Conservation (phyloP, 257 asterid species). For the Galeopsis tetrahit region DNA sequence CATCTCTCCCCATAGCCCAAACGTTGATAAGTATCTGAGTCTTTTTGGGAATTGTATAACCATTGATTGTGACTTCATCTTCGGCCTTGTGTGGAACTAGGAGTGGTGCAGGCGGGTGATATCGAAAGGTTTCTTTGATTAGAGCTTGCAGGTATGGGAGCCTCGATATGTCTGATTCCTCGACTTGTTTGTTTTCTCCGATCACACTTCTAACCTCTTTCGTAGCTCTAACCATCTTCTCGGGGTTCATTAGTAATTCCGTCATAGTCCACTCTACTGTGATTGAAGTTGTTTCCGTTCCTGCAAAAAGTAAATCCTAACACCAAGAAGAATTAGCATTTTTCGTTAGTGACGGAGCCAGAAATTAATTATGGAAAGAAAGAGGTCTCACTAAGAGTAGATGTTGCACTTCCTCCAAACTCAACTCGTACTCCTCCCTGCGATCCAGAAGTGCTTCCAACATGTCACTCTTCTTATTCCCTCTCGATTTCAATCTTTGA, state of each 20-base stretch:
- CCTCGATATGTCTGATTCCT: slow-evolving; percentile 19
- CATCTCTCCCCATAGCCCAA: slow-evolving; percentile 23
- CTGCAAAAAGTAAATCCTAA: slow-evolving; percentile 7
- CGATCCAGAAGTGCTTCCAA: slow-evolving; percentile 38
- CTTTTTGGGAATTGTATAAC: slow-evolving; percentile 5
- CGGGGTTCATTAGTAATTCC: not conserved
- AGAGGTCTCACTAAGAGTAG: slow-evolving; percentile 12
- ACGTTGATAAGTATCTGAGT: slow-evolving; percentile 11
- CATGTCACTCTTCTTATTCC: slow-evolving; percentile 29
- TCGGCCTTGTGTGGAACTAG: slow-evolving; percentile 1
- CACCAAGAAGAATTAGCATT: not conserved
- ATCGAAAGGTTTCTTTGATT: slow-evolving; percentile 21
- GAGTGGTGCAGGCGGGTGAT: not conserved
- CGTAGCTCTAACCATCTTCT: not conserved
- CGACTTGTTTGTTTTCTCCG: not conserved
- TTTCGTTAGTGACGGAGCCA: not conserved
- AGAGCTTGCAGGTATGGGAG: slow-evolving; percentile 11
- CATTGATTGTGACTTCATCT: not conserved
- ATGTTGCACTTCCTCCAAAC: not conserved
- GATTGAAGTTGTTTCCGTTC: not conserved
- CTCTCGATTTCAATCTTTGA: slow-evolving; percentile 8
- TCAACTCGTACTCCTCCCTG: not conserved
- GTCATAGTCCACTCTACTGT: slow-evolving; percentile 20
- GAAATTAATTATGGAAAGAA: too few species aligned
- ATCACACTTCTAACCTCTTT: not conserved